Percentiles rank a stretch among this genome's conserved stretches.
These are phyloP conservation scores for Rhypophila decipiens DNA, from an alignment of 495 filamentous ascomycete species.

Conservation along the genomic window DNA sequence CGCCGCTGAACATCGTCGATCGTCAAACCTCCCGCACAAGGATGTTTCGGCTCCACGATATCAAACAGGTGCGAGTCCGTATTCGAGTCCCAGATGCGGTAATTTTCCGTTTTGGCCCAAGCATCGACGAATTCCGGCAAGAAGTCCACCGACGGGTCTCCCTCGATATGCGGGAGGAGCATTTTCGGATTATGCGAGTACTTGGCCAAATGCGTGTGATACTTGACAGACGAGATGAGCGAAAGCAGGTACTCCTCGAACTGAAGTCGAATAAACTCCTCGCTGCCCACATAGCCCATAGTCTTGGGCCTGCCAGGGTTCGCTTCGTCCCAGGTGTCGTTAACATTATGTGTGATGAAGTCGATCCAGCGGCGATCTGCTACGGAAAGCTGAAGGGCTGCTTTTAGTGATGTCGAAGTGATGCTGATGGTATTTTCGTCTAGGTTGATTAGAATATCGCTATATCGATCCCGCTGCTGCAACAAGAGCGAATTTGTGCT, in stretches of 20 bases:
- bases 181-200: slow-evolving; percentile 54
- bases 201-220: slow-evolving; percentile 67
- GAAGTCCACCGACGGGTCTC: slow-evolving; percentile 81
- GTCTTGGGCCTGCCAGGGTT: slow-evolving; percentile 87
- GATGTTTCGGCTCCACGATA: slow-evolving; percentile 86
- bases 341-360: slow-evolving; percentile 84
- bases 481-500: slow-evolving; percentile 92
- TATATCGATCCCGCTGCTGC: slow-evolving; percentile 94
- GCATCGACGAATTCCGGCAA: slow-evolving; percentile 65
- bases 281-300: slow-evolving; percentile 90
- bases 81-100: slow-evolving; percentile 65
- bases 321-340: slow-evolving; percentile 91
- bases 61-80: slow-evolving; percentile 87
- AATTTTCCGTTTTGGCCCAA: slow-evolving; percentile 86
- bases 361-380: slow-evolving; percentile 96
- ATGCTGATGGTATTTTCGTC: slow-evolving; percentile 86
- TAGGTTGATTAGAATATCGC: slow-evolving; percentile 93
- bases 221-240: slow-evolving; percentile 81
- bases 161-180: slow-evolving; percentile 62
- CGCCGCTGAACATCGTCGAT: slow-evolving; percentile 93
- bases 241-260: slow-evolving; percentile 97
- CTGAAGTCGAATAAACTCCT: slow-evolving; percentile 95
- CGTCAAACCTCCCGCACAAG: slow-evolving; percentile 86
- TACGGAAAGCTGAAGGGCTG: slow-evolving; percentile 70
- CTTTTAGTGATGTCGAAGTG: slow-evolving; percentile 68